Evolutionary conservation across 768 basidiomycete genomes (phyloP).

Genomic region (Kwoniella heveanensis): DNA sequence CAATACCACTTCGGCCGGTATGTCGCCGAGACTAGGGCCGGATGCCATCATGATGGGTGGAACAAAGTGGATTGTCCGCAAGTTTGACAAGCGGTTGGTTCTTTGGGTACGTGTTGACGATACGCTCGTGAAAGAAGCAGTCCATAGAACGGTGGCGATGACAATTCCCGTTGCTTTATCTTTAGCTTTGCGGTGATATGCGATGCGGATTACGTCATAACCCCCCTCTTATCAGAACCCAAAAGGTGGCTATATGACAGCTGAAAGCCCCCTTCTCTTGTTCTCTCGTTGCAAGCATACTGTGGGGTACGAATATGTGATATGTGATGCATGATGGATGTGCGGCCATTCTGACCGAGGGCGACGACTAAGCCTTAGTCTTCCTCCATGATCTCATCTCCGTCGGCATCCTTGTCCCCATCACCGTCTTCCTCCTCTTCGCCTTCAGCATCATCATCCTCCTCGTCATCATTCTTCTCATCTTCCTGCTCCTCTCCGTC

Average conservation of each 20-base stretch:
- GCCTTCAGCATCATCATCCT: neutral
- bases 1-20: constrained; percentile 76
- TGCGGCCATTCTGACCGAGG: no score
- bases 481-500: neutral
- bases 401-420: neutral
- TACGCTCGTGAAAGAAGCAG: no score
- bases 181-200: neutral
- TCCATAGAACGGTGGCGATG: no score
- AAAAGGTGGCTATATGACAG: no score
- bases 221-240: constrained; percentile 1
- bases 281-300: no score
- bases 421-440: neutral
- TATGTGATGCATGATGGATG: no score
- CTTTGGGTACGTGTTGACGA: no score
- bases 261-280: no score
- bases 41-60: neutral
- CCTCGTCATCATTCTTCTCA: neutral
- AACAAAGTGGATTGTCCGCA: no score
- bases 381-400: neutral
- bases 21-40: constrained; percentile 48
- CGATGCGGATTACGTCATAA: neutral
- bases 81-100: no score
- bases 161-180: neutral
- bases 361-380: neutral
- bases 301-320: no score